Evolutionary conservation across 73 alveolate genomes (phyloP), one percentile per base, ranked within the genome.

Genomic region (Effrenium voratum): DNA sequence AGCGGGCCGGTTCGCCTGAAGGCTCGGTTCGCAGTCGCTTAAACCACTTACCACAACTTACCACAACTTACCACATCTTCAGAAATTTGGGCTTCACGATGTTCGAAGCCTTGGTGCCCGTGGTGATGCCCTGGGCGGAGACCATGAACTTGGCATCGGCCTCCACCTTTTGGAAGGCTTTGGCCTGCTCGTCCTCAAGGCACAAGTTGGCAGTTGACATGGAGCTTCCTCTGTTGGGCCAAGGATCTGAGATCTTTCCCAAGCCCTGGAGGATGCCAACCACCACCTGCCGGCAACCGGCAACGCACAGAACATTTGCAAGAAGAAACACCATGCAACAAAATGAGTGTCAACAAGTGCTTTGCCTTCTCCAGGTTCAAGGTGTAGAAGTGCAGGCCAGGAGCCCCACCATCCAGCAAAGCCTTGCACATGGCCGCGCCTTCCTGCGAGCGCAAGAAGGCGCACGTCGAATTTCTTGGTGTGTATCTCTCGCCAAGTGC

Each of bases 321-420:
- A 52, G 19, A 8, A 52, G 63, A 12, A 19, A 12, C 63, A 19
- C 8, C 63, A 52, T 52, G 63, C 26, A 8, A 52, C 19, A 8
- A 52, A 52, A 52, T 12, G 63, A 52, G 63, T 12, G 63, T 19
- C 63, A 52, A 52, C 26, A 32, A 19, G 8, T 26, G 85, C 6
- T 91, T 99, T 13, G 99, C 98, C 63, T 93, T 98, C 97, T 99
- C 99, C 66, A 99, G 84, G 99, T 99, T 99, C 95, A 99, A 91
- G 77, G 99, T 99, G 98, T 99, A 99, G 98, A 99, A 98, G 87
- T 99, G 99, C 70, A 99, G 77, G 84, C 99, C 99, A 16, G 99
- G 99, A 36, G 95, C 96, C 10, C 99, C 99, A 41, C 98, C 84
- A 46, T 99, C 99, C 72, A 99, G 91, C 15, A 99, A 94, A 85